Evolutionary conservation across 176 grass and related monocot species (phyloP).

Genomic region (Carex littledalei): DNA sequence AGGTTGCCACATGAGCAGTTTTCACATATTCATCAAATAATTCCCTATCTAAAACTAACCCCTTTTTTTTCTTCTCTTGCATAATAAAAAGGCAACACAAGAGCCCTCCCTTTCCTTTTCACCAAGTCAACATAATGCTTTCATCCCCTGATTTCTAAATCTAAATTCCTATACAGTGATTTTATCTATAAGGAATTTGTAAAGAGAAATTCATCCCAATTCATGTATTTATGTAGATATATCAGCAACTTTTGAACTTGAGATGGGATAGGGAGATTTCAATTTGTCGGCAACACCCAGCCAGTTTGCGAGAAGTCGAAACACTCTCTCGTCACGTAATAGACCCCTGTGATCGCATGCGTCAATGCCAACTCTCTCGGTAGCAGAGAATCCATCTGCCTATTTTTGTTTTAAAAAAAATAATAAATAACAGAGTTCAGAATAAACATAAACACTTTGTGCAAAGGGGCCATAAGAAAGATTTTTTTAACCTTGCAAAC

Average conservation of each 20-base stretch:
- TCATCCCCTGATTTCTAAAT: background rate
- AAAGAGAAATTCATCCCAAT: background rate
- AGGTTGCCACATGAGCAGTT: background rate
- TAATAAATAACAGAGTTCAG: background rate
- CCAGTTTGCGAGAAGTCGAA: conserved; percentile 66
- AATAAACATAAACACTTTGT: background rate
- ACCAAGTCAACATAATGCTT: background rate
- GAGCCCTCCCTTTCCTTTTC: background rate
- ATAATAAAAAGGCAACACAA: conserved; percentile 15
- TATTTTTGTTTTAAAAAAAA: background rate
- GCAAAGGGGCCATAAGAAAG: background rate
- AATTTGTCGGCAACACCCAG: conserved; percentile 39
- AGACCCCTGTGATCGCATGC: conserved; percentile 52
- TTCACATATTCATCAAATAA: background rate
- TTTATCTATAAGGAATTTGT: background rate
- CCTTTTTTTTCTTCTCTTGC: background rate
- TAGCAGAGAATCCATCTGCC: conserved; percentile 76
- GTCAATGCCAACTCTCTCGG: conserved; percentile 59
- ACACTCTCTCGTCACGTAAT: conserved; percentile 53
- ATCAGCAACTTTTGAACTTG: conserved; percentile 40
- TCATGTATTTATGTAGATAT: background rate
- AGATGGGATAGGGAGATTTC: background rate
- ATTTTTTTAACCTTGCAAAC: background rate
- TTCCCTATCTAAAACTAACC: background rate
- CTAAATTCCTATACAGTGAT: background rate